A percentile compares a stretch with the other conserved stretches of the same genome.
phyloP scores from a whole-genome alignment of 2,329 filamentous ascomycete species.

The Zymoseptoria tritici region DNA sequence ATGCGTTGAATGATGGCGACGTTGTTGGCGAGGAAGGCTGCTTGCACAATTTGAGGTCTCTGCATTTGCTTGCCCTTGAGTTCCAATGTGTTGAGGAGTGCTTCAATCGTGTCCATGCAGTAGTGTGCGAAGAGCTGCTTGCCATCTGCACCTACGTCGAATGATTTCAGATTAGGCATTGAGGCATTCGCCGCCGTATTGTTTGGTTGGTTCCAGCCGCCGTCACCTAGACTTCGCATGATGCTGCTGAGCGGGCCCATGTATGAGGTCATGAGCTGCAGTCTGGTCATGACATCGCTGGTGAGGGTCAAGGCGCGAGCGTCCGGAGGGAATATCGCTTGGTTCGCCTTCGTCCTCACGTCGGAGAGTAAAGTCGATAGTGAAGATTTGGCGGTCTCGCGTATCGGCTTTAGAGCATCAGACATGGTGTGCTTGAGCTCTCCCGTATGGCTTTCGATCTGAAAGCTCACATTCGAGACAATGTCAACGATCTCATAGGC shows the following conservation, averaged over 20 bases:
- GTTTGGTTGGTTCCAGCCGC: slow-evolving; percentile 65
- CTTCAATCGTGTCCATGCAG: slow-evolving; percentile 79
- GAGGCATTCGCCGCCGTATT: slow-evolving; percentile 53
- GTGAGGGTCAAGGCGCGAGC: slow-evolving; percentile 72
- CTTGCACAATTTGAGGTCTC: slow-evolving; percentile 69
- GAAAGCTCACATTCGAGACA: slow-evolving; percentile 68
- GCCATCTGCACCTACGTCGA: slow-evolving; percentile 84
- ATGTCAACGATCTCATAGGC: slow-evolving; percentile 94
- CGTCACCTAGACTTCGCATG: slow-evolving; percentile 85
- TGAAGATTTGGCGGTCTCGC: slow-evolving; percentile 85
- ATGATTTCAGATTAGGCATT: slow-evolving; percentile 64
- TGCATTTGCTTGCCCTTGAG: slow-evolving; percentile 64
- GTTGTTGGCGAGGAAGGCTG: slow-evolving; percentile 87
- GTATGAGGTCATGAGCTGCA: slow-evolving; percentile 83
- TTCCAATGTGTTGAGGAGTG: slow-evolving; percentile 67
- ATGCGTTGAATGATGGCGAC: slow-evolving; percentile 76
- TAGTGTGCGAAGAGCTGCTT: slow-evolving; percentile 85
- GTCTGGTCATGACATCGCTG: slow-evolving; percentile 73
- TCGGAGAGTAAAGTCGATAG: slow-evolving; percentile 78
- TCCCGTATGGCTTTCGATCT: slow-evolving; percentile 73
- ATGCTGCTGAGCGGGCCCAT: slow-evolving; percentile 79
- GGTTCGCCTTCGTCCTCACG: slow-evolving; percentile 61
- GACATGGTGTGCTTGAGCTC: slow-evolving; percentile 78
- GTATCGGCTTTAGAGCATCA: slow-evolving; percentile 78
- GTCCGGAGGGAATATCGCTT: slow-evolving; percentile 66